A percentile compares a stretch with the other conserved stretches of the same genome.
These are phyloP conservation scores for Aureobasidium melanogenum DNA, from an alignment of 2,329 filamentous ascomycete species.

Conservation along the genomic window DNA sequence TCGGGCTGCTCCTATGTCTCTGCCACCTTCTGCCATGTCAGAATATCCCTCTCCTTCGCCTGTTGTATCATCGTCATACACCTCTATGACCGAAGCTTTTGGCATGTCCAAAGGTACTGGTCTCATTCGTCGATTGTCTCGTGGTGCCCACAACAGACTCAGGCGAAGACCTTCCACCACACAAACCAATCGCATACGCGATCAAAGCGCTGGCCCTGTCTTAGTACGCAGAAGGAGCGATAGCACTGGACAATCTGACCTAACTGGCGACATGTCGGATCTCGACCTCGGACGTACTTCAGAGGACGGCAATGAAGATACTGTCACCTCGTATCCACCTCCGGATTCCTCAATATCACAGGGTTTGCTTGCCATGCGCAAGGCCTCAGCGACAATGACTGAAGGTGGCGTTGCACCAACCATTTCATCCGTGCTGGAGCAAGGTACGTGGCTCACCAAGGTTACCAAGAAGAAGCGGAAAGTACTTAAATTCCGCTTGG, in stretches of 20 bases:
- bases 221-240: constrained; percentile 82
- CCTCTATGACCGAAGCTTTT: constrained; percentile 16
- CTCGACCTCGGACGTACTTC: constrained; percentile 49
- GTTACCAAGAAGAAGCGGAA: constrained; percentile 75
- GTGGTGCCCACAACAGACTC: constrained; percentile 63
- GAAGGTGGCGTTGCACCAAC: constrained; percentile 55
- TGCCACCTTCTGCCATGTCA: constrained; percentile 17
- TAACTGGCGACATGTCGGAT: constrained; percentile 38
- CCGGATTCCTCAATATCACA: constrained; percentile 30
- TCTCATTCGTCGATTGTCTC: constrained; percentile 78
- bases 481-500: constrained; percentile 66
- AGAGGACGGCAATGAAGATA: constrained; percentile 34
- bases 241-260: constrained; percentile 61
- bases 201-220: constrained; percentile 81
- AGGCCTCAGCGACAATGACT: constrained; percentile 22
- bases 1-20: constrained; percentile 13
- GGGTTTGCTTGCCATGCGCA: constrained; percentile 29
- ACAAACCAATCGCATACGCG: constrained; percentile 61
- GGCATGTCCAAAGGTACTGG: constrained; percentile 31
- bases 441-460: constrained; percentile 71
- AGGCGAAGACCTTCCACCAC: constrained; percentile 71
- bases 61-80: constrained; percentile 13
- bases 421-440: constrained; percentile 65
- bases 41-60: constrained; percentile 13
- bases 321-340: constrained; percentile 15